phyloP scores from a whole-genome alignment of 768 basidiomycete species.

The Coprinopsis sp. region DNA sequence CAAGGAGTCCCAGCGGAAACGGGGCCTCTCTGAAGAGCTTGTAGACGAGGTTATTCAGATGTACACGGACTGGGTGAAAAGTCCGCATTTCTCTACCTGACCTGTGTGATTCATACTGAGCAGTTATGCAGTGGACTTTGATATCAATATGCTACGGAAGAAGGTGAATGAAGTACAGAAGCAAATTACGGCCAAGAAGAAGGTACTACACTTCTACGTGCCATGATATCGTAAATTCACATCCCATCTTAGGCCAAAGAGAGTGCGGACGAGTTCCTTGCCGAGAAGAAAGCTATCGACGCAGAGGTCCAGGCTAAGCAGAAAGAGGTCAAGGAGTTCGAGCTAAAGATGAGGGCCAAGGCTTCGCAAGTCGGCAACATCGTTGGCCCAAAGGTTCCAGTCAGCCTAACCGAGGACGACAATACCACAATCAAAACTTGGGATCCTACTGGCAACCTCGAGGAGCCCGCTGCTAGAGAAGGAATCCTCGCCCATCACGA shows the following conservation, averaged over 20 bases:
- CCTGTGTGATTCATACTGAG: neutral
- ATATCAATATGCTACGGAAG: conserved; percentile 71
- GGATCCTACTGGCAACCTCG: conserved; percentile 77
- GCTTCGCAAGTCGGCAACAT: conserved; percentile 87
- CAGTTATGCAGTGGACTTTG: conserved; percentile 72
- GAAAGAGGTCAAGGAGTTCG: conserved; percentile 73
- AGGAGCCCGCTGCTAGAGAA: conserved; percentile 62
- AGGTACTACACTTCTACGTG: conserved; percentile 42
- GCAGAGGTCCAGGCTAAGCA: conserved; percentile 71
- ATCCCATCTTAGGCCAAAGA: conserved; percentile 70
- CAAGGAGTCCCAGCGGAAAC: conserved; percentile 86
- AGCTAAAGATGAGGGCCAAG: conserved; percentile 72
- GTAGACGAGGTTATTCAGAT: conserved; percentile 92
- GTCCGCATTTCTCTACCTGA: conserved; percentile 41
- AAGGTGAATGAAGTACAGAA: conserved; percentile 90
- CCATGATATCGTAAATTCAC: neutral
- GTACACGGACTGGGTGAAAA: conserved; percentile 92
- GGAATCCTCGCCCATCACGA: conserved; percentile 97
- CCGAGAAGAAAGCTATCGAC: conserved; percentile 81
- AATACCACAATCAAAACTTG: conserved; percentile 78
- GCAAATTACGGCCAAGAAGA: conserved; percentile 90
- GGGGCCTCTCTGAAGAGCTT: conserved; percentile 83
- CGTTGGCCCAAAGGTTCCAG: conserved; percentile 80
- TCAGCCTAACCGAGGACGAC: conserved; percentile 93
- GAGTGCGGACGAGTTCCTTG: conserved; percentile 82